These are phyloP conservation scores for Arabidopsis lyrata DNA, from an alignment of 441 rosid genomes.

Conservation along the genomic window DNA sequence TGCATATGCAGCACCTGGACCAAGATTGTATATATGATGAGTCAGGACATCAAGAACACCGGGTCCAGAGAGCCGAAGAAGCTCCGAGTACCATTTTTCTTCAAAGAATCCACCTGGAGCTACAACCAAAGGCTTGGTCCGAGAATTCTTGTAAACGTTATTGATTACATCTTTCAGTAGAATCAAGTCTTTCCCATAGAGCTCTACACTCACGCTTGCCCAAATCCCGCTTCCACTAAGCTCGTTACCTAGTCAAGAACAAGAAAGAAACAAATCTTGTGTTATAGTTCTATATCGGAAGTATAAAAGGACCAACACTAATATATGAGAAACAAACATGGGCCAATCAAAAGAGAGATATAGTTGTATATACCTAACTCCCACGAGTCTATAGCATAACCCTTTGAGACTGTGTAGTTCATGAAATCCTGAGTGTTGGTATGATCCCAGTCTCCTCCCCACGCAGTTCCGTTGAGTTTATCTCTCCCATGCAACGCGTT, in stretches of 20 bases:
- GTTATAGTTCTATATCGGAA: neutral
- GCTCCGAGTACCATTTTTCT: conserved; percentile 68
- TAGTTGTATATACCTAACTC: conserved; percentile 73
- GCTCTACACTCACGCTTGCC: conserved; percentile 74
- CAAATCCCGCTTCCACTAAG: conserved; percentile 83
- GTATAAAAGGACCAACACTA: neutral
- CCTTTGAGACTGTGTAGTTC: conserved; percentile 81
- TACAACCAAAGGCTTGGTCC: conserved; percentile 58
- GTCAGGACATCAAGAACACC: conserved; percentile 64
- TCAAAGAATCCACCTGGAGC: conserved; percentile 98
- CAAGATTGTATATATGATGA: conserved; percentile 96
- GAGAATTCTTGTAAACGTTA: conserved; percentile 59
- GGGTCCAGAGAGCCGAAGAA: conserved; percentile 79
- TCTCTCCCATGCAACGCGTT: conserved; percentile 88
- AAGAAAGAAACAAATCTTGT: neutral
- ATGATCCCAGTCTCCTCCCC: conserved; percentile 94
- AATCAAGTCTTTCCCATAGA: conserved; percentile 80
- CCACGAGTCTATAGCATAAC: conserved; percentile 89
- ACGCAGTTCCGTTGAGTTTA: conserved; percentile 51
- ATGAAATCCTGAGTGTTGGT: conserved; percentile 76
- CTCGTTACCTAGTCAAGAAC: conserved; percentile 72
- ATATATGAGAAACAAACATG: too few species aligned
- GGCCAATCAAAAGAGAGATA: neutral
- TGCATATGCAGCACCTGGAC: conserved; percentile 59
- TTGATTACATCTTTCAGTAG: conserved; percentile 62